These are phyloP conservation scores for Vitis riparia DNA, from an alignment of 164 flowering plant species.

Conservation along the genomic window DNA sequence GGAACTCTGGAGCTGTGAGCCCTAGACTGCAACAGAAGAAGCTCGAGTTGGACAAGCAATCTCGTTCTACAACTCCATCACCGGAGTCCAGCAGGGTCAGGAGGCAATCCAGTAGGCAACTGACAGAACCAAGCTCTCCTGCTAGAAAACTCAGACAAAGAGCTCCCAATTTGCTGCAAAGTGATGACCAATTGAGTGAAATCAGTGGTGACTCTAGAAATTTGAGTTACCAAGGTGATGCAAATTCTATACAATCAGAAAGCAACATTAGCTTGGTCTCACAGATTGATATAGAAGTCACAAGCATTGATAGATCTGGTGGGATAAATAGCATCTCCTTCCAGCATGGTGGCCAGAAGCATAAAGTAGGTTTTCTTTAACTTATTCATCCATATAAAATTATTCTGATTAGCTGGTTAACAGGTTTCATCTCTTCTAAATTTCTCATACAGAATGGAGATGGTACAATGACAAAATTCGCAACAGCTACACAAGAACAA, in stretches of 20 bases:
- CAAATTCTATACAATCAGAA: conserved; percentile 38
- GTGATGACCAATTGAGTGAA: conserved; percentile 25
- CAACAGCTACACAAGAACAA: conserved; percentile 52
- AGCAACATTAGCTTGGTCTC: conserved; percentile 37
- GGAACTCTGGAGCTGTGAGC: conserved; percentile 25
- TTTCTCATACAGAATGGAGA: conserved; percentile 38
- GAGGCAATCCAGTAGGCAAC: conserved; percentile 24
- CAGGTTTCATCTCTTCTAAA: conserved; percentile 6
- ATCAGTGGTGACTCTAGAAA: conserved; percentile 20
- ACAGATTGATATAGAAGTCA: conserved; percentile 28
- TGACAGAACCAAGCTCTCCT: conserved; percentile 21
- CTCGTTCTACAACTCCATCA: conserved; percentile 17
- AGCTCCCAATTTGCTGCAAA: conserved; percentile 17
- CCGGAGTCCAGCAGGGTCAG: conserved; percentile 28
- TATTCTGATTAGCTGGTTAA: conserved; percentile 13
- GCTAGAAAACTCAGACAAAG: conserved; percentile 20
- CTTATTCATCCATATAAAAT: not conserved
- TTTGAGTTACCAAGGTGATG: conserved; percentile 28
- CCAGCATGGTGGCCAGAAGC: conserved; percentile 16
- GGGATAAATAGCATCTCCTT: conserved; percentile 13
- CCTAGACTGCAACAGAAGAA: conserved; percentile 37
- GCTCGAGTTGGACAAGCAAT: conserved; percentile 29
- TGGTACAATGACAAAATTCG: conserved; percentile 29
- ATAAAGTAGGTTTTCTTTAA: conserved; percentile 14
- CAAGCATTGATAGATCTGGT: conserved; percentile 20